These are phyloP conservation scores for Passiflora organensis DNA, from an alignment of 345 rosid genomes.

Conservation along the genomic window DNA sequence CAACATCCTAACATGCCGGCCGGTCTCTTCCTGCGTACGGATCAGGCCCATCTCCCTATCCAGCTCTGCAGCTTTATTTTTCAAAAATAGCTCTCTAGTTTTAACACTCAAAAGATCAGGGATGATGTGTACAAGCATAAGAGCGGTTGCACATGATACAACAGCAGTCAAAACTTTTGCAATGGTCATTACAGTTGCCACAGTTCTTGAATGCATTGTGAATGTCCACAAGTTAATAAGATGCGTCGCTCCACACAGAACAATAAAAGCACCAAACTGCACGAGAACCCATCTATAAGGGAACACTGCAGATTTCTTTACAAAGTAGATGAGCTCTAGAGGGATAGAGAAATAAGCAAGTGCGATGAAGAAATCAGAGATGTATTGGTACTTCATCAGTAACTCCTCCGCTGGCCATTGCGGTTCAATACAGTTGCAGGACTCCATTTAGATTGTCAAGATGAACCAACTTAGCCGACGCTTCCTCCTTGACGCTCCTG, in stretches of 20 bases:
- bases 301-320: constrained; percentile 87
- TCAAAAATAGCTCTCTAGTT: constrained; percentile 81
- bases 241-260: constrained; percentile 97
- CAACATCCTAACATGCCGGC: constrained; percentile 94
- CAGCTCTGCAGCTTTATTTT: constrained; percentile 94
- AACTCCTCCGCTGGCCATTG: constrained; percentile 93
- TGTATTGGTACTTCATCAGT: constrained; percentile 93
- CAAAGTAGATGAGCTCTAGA: constrained; percentile 88
- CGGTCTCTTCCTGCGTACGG: constrained; percentile 95
- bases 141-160: constrained; percentile 89
- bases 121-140: constrained; percentile 97
- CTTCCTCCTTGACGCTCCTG: background rate
- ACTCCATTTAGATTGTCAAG: constrained; percentile 42
- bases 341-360: constrained; percentile 97
- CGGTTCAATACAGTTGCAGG: constrained; percentile 89
- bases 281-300: constrained; percentile 99
- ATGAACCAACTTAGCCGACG: background rate
- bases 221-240: constrained; percentile 96
- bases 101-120: constrained; percentile 91
- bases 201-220: constrained; percentile 57
- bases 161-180: constrained; percentile 79
- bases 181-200: constrained; percentile 75
- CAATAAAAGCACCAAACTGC: constrained; percentile 98
- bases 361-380: constrained; percentile 97
- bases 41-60: constrained; percentile 98